Evolutionary conservation across 176 grass and related monocot species (phyloP).

Genomic region (Triticum monococcum): DNA sequence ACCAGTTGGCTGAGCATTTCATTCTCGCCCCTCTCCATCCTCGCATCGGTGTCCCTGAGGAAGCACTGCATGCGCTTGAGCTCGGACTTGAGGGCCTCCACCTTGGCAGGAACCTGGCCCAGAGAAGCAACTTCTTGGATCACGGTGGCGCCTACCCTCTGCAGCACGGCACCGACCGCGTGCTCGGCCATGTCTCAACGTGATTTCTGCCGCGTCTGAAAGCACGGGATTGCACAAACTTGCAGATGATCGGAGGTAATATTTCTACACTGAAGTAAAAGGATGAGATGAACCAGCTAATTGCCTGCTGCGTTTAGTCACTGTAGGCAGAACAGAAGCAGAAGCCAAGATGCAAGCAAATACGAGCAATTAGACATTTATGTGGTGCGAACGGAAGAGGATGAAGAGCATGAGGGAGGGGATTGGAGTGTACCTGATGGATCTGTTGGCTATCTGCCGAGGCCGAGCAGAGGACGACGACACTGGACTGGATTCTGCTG

Average conservation of each 20-base stretch:
- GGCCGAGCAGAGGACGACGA: too few relatives aligned
- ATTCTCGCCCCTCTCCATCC: conserved; percentile 9
- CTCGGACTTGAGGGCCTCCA: conserved; percentile 1
- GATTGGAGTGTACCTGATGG: too few relatives aligned
- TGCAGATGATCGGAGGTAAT: neutral
- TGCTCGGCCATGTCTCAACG: neutral
- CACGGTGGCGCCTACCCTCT: neutral
- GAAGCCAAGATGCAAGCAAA: too few relatives aligned
- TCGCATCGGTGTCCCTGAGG: neutral
- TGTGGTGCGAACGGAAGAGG: too few relatives aligned
- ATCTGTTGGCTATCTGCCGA: too few relatives aligned
- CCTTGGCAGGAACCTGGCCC: conserved; percentile 1
- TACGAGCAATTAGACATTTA: too few relatives aligned
- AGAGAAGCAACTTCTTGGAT: neutral
- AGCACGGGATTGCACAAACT: neutral
- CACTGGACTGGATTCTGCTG: too few relatives aligned
- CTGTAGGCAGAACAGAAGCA: too few relatives aligned
- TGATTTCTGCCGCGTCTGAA: neutral
- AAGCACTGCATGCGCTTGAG: conserved; percentile 15
- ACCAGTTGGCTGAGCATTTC: conserved; percentile 2
- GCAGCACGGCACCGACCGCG: neutral
- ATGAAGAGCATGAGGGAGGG: too few relatives aligned
- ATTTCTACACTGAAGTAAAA: neutral
- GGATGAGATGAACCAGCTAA: too few relatives aligned
- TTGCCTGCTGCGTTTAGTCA: too few relatives aligned